phyloP scores from a whole-genome alignment of 176 grass and related monocot genomes.

The Triticum monococcum region DNA sequence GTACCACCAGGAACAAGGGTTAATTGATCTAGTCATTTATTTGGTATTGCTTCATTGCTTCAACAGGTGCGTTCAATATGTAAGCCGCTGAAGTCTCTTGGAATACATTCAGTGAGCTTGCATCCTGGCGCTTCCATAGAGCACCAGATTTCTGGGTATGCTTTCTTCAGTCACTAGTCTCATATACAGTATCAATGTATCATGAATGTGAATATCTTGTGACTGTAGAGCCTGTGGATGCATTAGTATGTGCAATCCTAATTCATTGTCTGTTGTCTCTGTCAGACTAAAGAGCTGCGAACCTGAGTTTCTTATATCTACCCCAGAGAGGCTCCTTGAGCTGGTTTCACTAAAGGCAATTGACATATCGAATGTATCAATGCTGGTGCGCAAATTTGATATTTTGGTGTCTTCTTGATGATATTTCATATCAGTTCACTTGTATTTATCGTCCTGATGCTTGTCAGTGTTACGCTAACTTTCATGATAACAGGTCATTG shows the following conservation, averaged over 20 bases:
- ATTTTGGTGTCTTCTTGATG: not conserved
- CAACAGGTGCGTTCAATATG: slow-evolving; percentile 63
- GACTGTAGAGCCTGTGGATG: not conserved
- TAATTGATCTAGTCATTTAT: not conserved
- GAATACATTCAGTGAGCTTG: slow-evolving; percentile 90
- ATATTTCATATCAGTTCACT: not conserved
- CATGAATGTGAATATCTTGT: slow-evolving; percentile 2
- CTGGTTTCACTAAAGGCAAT: slow-evolving; percentile 59
- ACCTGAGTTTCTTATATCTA: slow-evolving; percentile 86
- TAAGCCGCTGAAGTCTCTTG: slow-evolving; percentile 70
- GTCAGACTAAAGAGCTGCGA: slow-evolving; percentile 78
- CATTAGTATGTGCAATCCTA: not conserved
- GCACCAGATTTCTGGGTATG: slow-evolving; percentile 75
- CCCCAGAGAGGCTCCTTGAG: slow-evolving; percentile 80
- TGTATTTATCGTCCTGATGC: slow-evolving; percentile 1
- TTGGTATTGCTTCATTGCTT: slow-evolving; percentile 17
- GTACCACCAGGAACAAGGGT: not conserved
- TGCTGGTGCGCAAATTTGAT: slow-evolving; percentile 68
- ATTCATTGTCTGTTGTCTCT: slow-evolving; percentile 22
- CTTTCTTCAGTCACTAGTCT: not conserved
- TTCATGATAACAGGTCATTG: slow-evolving; percentile 83
- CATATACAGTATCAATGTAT: not conserved
- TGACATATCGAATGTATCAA: slow-evolving; percentile 72
- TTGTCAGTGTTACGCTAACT: too few relatives aligned
- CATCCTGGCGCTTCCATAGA: slow-evolving; percentile 61